Evolutionary conservation across 1,139 yeast species (phyloP).

Genomic region (Magnusiomyces magnusii): DNA sequence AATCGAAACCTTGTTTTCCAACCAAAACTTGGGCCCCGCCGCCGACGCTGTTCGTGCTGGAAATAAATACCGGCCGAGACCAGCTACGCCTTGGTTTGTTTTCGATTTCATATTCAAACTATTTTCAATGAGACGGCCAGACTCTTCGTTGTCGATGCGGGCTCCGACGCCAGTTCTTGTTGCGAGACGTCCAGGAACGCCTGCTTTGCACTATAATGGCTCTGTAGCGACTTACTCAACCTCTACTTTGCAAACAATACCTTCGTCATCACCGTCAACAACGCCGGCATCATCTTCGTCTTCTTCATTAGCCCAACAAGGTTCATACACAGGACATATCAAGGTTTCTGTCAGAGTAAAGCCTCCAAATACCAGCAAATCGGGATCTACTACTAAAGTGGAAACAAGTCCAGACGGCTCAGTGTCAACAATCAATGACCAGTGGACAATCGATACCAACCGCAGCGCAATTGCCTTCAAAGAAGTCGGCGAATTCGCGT

Average conservation of each 20-base stretch:
- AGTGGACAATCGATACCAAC: conserved; percentile 25
- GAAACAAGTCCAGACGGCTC: conserved; percentile 7
- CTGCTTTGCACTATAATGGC: neutral
- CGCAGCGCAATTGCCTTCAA: conserved; percentile 24
- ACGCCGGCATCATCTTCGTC: conserved; percentile 25
- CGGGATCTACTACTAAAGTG: neutral
- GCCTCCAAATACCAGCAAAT: conserved; percentile 21
- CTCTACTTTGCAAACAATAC: neutral
- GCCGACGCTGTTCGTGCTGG: no score
- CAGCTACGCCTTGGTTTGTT: conserved; percentile 33
- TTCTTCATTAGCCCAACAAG: neutral
- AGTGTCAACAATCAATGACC: conserved; percentile 13
- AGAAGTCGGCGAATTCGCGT: conserved; percentile 45
- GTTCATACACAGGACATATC: conserved; percentile 31
- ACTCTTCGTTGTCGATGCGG: conserved; percentile 26
- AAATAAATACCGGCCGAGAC: no score
- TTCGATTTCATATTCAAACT: conserved; percentile 32
- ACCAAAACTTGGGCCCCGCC: no score
- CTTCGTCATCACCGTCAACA: conserved; percentile 14
- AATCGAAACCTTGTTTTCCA: no score
- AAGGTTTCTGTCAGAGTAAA: conserved; percentile 33
- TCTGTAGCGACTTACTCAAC: neutral
- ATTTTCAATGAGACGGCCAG: conserved; percentile 25
- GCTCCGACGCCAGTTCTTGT: conserved; percentile 24
- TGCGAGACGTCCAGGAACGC: neutral